phyloP scores from a whole-genome alignment of 2,329 filamentous ascomycete species.

The Dothideomycetes sp. region DNA sequence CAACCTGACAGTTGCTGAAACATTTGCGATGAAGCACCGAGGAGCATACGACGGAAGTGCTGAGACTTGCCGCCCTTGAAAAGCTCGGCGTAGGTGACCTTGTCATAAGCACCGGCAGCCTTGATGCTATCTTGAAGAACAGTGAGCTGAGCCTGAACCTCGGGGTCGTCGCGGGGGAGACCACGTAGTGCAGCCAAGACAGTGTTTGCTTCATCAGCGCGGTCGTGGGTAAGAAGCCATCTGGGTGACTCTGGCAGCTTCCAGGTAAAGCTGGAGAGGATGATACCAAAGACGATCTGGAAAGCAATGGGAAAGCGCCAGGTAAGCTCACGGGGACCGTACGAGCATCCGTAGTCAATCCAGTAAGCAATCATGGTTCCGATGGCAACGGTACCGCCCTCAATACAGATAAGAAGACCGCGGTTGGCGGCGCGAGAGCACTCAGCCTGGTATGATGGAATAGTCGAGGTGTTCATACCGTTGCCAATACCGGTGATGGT shows the following conservation, averaged over 20 bases:
- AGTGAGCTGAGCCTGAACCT: conserved; percentile 35
- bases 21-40: conserved; percentile 23
- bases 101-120: background rate
- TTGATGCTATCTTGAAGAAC: conserved; percentile 30
- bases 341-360: conserved; percentile 42
- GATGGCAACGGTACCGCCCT: conserved; percentile 38
- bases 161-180: conserved; percentile 32
- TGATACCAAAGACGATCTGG: conserved; percentile 44
- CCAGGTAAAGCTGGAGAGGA: conserved; percentile 38
- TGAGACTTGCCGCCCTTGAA: conserved; percentile 20
- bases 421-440: conserved; percentile 39
- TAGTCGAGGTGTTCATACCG: conserved; percentile 39
- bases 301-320: conserved; percentile 23
- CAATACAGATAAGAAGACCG: conserved; percentile 41
- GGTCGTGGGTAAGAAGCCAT: conserved; percentile 36
- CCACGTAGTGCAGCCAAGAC: conserved; percentile 38
- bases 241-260: conserved; percentile 46
- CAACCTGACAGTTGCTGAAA: conserved; percentile 15
- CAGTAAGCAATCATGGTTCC: conserved; percentile 41
- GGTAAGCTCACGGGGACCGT: conserved; percentile 32
- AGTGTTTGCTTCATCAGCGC: conserved; percentile 31
- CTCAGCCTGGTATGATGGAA: conserved; percentile 41
- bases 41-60: conserved; percentile 20
- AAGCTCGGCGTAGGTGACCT: conserved; percentile 9
- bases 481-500: conserved; percentile 38